A percentile compares a stretch with the other conserved stretches of the same genome.
phyloP scores from a whole-genome alignment of 73 alveolate genomes.

The Paramecium tetraurelia region DNA sequence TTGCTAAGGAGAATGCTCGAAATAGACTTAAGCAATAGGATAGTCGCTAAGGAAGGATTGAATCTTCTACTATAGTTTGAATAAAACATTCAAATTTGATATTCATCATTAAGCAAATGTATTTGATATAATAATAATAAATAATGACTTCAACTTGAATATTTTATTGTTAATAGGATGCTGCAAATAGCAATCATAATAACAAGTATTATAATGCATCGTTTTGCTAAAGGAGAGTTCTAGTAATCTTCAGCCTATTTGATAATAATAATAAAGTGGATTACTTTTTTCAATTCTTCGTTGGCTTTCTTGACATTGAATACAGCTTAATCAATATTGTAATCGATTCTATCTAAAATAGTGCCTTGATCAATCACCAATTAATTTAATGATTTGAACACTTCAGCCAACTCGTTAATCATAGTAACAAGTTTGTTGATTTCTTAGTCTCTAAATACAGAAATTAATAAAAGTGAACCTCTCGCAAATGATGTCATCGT shows the following conservation, averaged over 20 bases:
- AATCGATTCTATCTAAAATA: constrained; percentile 52
- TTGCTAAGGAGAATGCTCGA: neutral
- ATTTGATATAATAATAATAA: neutral
- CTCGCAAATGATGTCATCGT: neutral
- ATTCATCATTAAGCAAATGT: neutral
- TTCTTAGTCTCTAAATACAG: constrained; percentile 14
- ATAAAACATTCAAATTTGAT: neutral
- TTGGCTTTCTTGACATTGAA: constrained; percentile 16
- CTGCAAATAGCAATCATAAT: neutral
- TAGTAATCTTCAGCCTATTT: constrained; percentile 40
- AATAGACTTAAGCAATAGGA: neutral
- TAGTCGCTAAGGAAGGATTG: neutral
- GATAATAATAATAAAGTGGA: neutral
- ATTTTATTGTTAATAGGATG: neutral
- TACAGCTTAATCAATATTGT: constrained; percentile 15
- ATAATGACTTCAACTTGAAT: constrained; percentile 30
- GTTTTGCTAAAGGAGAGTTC: constrained; percentile 30
- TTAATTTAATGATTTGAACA: constrained; percentile 40
- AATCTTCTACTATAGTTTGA: neutral
- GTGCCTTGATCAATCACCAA: constrained; percentile 39
- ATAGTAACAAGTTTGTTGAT: constrained; percentile 16
- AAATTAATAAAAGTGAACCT: neutral
- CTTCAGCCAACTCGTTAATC: constrained; percentile 50
- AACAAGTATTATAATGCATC: constrained; percentile 8
- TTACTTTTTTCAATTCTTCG: neutral